Evolutionary conservation across 345 rosid species (phyloP).

Genomic region (Nasturtium officinale): DNA sequence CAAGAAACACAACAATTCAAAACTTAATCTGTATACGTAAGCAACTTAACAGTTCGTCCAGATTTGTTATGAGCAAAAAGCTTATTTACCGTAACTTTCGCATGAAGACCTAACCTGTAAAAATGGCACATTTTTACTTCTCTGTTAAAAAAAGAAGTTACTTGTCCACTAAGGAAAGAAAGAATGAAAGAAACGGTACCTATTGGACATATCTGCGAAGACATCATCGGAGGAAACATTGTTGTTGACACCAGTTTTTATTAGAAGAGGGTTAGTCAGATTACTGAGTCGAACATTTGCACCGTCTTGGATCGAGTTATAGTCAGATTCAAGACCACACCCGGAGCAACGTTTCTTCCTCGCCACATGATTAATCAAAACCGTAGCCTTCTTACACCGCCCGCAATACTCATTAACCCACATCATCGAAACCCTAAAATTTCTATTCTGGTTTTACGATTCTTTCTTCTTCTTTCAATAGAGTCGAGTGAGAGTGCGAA

Average conservation of each 20-base stretch:
- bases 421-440: background rate
- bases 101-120: constrained; percentile 4
- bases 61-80: background rate
- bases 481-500: background rate
- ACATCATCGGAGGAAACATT: background rate
- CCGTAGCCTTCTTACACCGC: background rate
- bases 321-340: background rate
- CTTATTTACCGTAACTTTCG: background rate
- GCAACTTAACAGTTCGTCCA: background rate
- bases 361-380: background rate
- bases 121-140: background rate
- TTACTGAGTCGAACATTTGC: background rate
- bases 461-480: background rate
- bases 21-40: background rate
- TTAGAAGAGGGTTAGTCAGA: background rate
- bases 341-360: background rate
- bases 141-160: background rate
- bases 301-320: background rate
- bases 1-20: constrained; percentile 6
- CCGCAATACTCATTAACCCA: background rate
- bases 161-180: background rate
- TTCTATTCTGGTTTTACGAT: background rate
- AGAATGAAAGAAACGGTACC: constrained; percentile 1
- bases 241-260: background rate
- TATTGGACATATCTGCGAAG: background rate